These are phyloP conservation scores for Tetragonia tetragonoides DNA, from an alignment of 148 eudicot genomes.

Conservation along the genomic window DNA sequence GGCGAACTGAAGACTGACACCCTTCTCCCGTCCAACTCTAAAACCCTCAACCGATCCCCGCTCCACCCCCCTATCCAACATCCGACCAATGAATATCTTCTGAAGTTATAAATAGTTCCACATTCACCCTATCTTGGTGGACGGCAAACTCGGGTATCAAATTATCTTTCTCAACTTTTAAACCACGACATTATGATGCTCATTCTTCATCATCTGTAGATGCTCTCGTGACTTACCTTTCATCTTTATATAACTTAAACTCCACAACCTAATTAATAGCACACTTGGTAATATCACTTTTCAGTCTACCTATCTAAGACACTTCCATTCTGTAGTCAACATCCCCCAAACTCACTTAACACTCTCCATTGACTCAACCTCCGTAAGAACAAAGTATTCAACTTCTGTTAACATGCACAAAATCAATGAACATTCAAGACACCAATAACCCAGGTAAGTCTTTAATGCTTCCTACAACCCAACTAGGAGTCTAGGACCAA, in stretches of 20 bases:
- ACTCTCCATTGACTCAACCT: background rate
- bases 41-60: no score
- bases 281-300: background rate
- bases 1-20: no score
- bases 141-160: background rate
- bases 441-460: background rate
- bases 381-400: background rate
- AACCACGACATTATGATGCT: background rate
- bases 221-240: background rate
- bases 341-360: background rate
- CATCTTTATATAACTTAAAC: background rate
- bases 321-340: background rate
- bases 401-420: background rate
- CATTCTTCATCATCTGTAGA: background rate
- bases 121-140: background rate
- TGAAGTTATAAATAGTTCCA: background rate
- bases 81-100: background rate
- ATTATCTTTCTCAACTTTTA: background rate
- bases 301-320: background rate
- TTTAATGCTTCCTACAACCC: background rate
- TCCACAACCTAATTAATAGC: background rate
- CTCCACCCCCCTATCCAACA: no score
- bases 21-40: no score
- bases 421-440: background rate
- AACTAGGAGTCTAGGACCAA: background rate